Evolutionary conservation across 257 asterid species (phyloP), one percentile per base, ranked within the genome.

Genomic region (Ligustrum vulgare): DNA sequence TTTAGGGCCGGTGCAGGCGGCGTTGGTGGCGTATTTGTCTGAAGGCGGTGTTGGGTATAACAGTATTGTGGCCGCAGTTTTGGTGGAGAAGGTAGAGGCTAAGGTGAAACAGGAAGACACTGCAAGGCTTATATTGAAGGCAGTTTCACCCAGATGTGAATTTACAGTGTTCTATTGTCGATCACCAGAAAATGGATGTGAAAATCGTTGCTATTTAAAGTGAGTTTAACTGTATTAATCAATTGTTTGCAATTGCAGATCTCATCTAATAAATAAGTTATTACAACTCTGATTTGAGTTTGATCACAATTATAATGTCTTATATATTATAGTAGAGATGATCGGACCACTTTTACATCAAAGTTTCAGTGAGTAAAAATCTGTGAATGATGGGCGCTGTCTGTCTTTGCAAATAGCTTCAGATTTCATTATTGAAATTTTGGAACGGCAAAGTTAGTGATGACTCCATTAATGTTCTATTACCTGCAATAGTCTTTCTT

Each of bases 1-100:
- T 68, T 69, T 94, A 5, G 94, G 96, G 35, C 98, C 98, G 51
- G 87, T 88, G 8, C 98, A 94, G 80, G 90, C 92, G 36, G 97
- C 98, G 32, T 58, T 94, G 87, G 90, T 87, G 71, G 92, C 93
- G 1, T 94, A 79, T 80, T 78, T 94, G 49, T 94, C 91, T 0
- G 82, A 86, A 0, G 97, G 97, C 6, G 97, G 97, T 16, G 91
- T 86, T 25, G 90, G 87, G 32, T 94, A 92, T 63, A 93, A 88
- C 45, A 78, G 80, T 82, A 92, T 94, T 77, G 97, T 87, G 84
- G 93, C 87, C 63, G 97, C 94, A 1, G 93, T 82, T 5, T 78
- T 94, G 88, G 98, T 90, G 85, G 97, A 91, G 89, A 88, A 80
- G 81, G 92, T 81, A 39, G 84, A 64, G 9, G 87, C 87, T 9